Evolutionary conservation across 2,329 filamentous ascomycete species (phyloP).

Genomic region (Escovopsis sp.): DNA sequence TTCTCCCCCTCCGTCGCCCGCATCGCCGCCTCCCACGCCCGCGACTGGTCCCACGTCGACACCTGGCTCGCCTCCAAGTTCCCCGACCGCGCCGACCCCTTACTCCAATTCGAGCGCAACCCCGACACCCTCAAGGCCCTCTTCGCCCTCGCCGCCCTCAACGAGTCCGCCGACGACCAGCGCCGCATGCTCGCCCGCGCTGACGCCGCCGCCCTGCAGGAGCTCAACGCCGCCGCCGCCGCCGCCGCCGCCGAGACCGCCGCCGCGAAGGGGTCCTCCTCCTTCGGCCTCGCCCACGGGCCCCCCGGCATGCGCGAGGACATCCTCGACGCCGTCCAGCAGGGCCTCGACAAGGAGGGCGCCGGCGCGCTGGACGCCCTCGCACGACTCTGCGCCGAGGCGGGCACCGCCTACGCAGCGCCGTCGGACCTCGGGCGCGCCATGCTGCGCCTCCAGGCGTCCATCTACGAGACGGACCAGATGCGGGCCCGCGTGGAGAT

Average conservation of each 20-base stretch:
- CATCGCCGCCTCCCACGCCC: slow-evolving; percentile 64
- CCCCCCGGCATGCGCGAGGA: slow-evolving; percentile 13
- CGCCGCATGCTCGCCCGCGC: slow-evolving; percentile 39
- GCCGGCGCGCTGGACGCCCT: slow-evolving; percentile 40
- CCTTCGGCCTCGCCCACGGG: slow-evolving; percentile 11
- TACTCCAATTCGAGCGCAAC: slow-evolving; percentile 74
- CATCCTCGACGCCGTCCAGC: slow-evolving; percentile 38
- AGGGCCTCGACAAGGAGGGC: slow-evolving; percentile 39
- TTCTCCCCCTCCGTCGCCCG: slow-evolving; percentile 56
- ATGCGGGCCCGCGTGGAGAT: slow-evolving; percentile 35
- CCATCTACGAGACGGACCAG: slow-evolving; percentile 39
- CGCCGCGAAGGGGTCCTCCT: slow-evolving; percentile 3
- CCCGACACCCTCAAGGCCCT: slow-evolving; percentile 64
- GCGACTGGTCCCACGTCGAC: slow-evolving; percentile 84
- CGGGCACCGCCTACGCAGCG: slow-evolving; percentile 33
- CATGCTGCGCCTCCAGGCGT: slow-evolving; percentile 40
- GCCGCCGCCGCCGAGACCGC: slow-evolving; percentile 1
- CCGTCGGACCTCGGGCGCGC: slow-evolving; percentile 33
- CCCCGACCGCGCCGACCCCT: slow-evolving; percentile 31
- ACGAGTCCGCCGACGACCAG: slow-evolving; percentile 66
- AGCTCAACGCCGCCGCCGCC: slow-evolving; percentile 22
- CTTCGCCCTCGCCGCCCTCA: slow-evolving; percentile 56
- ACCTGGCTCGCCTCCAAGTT: slow-evolving; percentile 65
- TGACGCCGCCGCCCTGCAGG: slow-evolving; percentile 42
- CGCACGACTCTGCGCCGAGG: slow-evolving; percentile 32